Percentiles rank a stretch among this genome's conserved stretches.
Evolutionary conservation across 495 filamentous ascomycete species (phyloP).

Genomic region (Niebla homalea): DNA sequence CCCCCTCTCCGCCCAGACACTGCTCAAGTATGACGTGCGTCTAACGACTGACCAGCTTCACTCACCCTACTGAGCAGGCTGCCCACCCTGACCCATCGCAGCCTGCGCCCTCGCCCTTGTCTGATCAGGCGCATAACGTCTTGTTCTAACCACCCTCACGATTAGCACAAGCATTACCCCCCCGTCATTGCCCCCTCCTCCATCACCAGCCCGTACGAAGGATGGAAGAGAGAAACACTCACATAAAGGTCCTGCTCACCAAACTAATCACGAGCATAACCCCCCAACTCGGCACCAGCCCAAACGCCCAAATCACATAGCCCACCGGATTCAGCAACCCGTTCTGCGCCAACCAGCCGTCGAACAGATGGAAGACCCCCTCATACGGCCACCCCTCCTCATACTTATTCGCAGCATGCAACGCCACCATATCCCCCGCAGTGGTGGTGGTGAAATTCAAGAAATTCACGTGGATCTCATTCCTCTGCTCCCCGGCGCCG

Average conservation of each 20-base stretch:
- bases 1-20: no score
- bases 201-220: no score
- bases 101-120: no score
- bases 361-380: conserved; percentile 67
- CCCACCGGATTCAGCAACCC: conserved; percentile 52
- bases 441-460: conserved; percentile 56
- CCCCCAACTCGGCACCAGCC: conserved; percentile 50
- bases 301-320: conserved; percentile 49
- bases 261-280: conserved; percentile 76
- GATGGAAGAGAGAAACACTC: conserved; percentile 31
- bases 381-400: conserved; percentile 44
- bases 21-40: no score
- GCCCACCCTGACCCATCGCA: no score
- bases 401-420: conserved; percentile 51
- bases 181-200: no score
- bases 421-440: conserved; percentile 44
- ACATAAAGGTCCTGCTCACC: conserved; percentile 76
- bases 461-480: conserved; percentile 41
- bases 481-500: conserved; percentile 27
- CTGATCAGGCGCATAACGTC: no score
- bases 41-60: no score
- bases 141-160: no score
- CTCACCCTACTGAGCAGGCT: no score
- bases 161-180: no score
- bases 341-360: conserved; percentile 54